Conservation (phyloP, 2,329 filamentous ascomycete species). For the Colletotrichum echinochloae region DNA sequence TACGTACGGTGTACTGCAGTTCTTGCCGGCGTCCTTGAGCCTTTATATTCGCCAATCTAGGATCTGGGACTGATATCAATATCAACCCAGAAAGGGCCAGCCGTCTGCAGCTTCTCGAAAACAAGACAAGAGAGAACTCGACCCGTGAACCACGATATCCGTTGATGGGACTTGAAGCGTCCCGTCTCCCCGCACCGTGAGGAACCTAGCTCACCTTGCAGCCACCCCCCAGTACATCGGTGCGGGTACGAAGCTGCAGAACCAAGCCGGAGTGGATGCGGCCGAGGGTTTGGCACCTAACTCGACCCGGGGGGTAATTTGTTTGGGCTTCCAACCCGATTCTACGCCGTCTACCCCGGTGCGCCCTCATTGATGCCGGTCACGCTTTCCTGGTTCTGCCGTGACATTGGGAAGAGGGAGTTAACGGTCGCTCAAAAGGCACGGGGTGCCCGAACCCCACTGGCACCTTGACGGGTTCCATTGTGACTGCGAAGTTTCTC, state of each 20-base stretch:
- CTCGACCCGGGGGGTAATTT: no score
- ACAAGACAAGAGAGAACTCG: background rate
- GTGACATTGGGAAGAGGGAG: background rate
- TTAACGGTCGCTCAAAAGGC: background rate
- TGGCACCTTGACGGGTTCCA: conserved; percentile 29
- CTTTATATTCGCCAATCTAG: background rate
- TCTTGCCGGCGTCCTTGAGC: background rate
- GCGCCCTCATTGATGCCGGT: background rate
- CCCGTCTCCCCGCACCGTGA: conserved; percentile 28
- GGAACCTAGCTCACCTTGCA: background rate
- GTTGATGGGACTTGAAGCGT: conserved; percentile 7
- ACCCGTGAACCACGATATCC: background rate
- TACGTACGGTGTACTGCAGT: no score
- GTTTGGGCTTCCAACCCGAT: conserved; percentile 16
- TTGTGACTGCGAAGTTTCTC: background rate
- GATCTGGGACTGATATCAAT: conserved; percentile 7
- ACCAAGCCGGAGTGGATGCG: conserved; percentile 18
- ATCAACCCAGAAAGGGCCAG: background rate
- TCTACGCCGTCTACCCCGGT: conserved; percentile 24
- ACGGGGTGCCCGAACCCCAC: background rate
- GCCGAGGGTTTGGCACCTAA: conserved; percentile 16
- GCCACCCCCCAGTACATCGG: conserved; percentile 22
- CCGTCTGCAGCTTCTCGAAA: background rate
- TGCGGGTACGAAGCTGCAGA: conserved; percentile 39
- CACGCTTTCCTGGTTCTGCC: conserved; percentile 14